Evolutionary conservation across 805 yeast genomes (phyloP).

Genomic region (Candida odintsovae): DNA sequence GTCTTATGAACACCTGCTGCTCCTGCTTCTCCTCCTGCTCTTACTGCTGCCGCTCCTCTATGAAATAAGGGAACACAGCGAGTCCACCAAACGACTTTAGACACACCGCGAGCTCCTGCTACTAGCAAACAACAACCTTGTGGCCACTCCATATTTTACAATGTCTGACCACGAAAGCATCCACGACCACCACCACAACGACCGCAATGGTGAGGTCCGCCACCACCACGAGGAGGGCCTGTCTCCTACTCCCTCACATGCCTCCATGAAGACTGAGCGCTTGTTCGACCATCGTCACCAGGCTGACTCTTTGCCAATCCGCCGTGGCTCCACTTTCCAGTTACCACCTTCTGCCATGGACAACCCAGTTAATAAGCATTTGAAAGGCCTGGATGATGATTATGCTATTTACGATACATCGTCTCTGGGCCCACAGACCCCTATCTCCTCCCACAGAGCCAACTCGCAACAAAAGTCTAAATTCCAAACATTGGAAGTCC

Average conservation of each 20-base stretch:
- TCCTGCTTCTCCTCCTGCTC: conserved; percentile 1
- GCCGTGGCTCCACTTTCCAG: conserved; percentile 21
- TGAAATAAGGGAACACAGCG: not conserved
- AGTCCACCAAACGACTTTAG: not conserved
- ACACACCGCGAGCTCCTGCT: not conserved
- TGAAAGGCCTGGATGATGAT: conserved; percentile 12
- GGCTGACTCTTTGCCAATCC: conserved; percentile 34
- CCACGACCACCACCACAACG: conserved; percentile 7
- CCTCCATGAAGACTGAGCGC: conserved; percentile 34
- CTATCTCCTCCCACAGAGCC: not conserved
- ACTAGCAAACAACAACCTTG: not conserved
- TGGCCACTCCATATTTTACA: not conserved
- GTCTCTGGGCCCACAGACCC: not conserved
- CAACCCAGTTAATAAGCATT: not conserved
- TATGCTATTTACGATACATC: conserved; percentile 16
- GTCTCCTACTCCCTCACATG: conserved; percentile 23
- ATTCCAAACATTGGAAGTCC: conserved; percentile 3
- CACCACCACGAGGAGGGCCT: conserved; percentile 1
- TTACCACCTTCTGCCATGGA: conserved; percentile 21
- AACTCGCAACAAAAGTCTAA: conserved; percentile 8
- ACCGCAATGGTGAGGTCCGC: not conserved
- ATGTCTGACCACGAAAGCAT: conserved; percentile 26
- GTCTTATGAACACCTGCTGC: conserved; percentile 1
- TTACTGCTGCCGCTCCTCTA: not conserved
- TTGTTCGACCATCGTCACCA: conserved; percentile 46